Conservation (phyloP, 768 basidiomycete species). For the Rhodosporidiobolus odoratus region DNA sequence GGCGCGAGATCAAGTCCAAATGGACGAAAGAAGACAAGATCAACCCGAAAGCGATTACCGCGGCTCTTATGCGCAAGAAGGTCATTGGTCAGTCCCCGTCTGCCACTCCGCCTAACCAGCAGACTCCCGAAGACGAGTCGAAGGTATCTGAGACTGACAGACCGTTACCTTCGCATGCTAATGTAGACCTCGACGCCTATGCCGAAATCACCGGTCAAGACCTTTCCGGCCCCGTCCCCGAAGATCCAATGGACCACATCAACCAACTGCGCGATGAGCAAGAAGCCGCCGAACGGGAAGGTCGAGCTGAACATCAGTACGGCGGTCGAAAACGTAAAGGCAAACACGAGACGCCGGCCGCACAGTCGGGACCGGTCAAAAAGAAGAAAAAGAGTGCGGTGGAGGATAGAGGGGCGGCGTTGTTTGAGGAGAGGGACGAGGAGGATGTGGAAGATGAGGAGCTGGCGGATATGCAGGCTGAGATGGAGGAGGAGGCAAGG, state of each 20-base stretch:
- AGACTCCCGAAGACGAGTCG: too few species aligned
- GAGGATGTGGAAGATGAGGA: constrained; percentile 15
- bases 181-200: constrained; percentile 30
- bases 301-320: background rate
- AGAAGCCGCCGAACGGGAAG: constrained; percentile 8
- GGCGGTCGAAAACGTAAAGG: background rate
- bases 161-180: background rate
- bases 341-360: background rate
- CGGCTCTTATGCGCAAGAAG: constrained; percentile 54
- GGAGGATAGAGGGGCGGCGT: constrained; percentile 2
- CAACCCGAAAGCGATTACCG: constrained; percentile 68
- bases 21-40: constrained; percentile 84
- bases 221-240: constrained; percentile 33
- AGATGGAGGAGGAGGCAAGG: constrained; percentile 30
- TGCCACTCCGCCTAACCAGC: background rate
- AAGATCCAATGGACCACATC: constrained; percentile 38
- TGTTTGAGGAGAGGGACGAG: constrained; percentile 4
- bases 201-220: constrained; percentile 29
- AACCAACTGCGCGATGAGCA: constrained; percentile 26
- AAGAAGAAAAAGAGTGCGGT: background rate
- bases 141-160: background rate
- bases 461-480: background rate
- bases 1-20: constrained; percentile 86
- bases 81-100: constrained; percentile 16
- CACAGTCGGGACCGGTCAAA: background rate